These are phyloP conservation scores for Aegilops umbellulata DNA, from an alignment of 176 grass and related monocot genomes.

Conservation along the genomic window DNA sequence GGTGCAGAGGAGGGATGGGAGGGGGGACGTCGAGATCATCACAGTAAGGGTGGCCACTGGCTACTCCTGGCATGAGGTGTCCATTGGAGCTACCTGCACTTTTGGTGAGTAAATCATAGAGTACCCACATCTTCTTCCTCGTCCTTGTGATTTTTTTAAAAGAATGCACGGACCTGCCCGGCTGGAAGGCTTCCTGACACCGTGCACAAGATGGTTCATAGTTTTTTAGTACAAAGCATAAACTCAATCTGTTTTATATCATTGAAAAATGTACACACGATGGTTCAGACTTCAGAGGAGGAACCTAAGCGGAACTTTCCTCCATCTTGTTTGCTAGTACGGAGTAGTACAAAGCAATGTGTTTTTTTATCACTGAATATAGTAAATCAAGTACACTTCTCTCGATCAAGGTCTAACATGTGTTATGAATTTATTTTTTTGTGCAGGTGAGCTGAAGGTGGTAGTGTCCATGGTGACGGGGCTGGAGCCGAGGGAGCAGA, in stretches of 20 bases:
- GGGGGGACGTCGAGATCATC: slow-evolving; percentile 57
- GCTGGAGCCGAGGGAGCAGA: slow-evolving; percentile 72
- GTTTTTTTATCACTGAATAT: background rate
- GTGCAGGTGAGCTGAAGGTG: slow-evolving; percentile 75
- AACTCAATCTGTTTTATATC: too few species aligned
- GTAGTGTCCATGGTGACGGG: slow-evolving; percentile 65
- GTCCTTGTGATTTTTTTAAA: too few species aligned
- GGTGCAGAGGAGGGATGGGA: slow-evolving; percentile 83
- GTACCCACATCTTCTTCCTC: background rate
- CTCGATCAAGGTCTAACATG: background rate
- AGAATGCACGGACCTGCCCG: too few species aligned
- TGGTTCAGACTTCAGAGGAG: background rate
- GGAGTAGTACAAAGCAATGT: background rate
- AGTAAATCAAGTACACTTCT: background rate
- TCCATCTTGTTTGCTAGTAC: background rate
- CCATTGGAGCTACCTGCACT: slow-evolving; percentile 80
- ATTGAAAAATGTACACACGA: background rate
- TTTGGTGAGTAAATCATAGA: slow-evolving; percentile 52
- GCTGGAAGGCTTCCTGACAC: too few species aligned
- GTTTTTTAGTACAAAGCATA: too few species aligned
- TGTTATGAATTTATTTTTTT: background rate
- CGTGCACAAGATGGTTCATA: too few species aligned
- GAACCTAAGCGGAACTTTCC: slow-evolving; percentile 29
- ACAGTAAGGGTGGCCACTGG: slow-evolving; percentile 75
- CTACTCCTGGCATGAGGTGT: slow-evolving; percentile 66